phyloP scores from a whole-genome alignment of 148 eudicot genomes.

The Rhododendron henanense region DNA sequence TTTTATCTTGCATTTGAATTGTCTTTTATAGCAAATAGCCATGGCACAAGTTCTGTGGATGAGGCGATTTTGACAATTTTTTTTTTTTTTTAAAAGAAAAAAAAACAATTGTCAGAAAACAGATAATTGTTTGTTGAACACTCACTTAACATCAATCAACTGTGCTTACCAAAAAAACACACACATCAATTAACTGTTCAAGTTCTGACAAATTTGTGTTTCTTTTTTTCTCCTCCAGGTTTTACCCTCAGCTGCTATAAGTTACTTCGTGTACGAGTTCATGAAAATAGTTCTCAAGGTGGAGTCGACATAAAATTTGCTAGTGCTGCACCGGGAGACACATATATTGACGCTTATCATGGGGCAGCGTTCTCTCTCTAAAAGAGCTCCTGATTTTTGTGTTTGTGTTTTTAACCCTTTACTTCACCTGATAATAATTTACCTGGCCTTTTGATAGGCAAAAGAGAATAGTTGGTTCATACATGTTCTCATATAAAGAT shows the following conservation, averaged over 20 bases:
- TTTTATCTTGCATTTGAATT: neutral
- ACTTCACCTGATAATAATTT: neutral
- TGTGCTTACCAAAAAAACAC: too few relatives aligned
- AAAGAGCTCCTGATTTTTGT: neutral
- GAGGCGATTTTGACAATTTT: neutral
- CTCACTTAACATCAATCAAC: neutral
- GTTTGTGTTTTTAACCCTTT: neutral
- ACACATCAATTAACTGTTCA: neutral
- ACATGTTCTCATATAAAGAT: neutral
- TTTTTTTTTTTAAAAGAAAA: too few relatives aligned
- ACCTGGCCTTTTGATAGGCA: neutral
- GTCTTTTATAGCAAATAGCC: neutral
- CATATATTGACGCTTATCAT: neutral
- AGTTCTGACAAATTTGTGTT: constrained; percentile 5
- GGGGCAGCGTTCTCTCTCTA: neutral
- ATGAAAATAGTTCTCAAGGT: constrained; percentile 92
- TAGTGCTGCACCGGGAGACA: neutral
- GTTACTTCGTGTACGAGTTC: constrained; percentile 92
- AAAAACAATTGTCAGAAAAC: too few relatives aligned
- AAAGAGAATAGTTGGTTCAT: neutral
- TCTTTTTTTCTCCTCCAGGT: constrained; percentile 52
- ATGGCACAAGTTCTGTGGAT: neutral
- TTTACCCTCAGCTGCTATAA: constrained; percentile 96
- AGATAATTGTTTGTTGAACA: neutral
- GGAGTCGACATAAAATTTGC: constrained; percentile 38